phyloP scores from a whole-genome alignment of 257 asterid species.

The Apocynum venetum region DNA sequence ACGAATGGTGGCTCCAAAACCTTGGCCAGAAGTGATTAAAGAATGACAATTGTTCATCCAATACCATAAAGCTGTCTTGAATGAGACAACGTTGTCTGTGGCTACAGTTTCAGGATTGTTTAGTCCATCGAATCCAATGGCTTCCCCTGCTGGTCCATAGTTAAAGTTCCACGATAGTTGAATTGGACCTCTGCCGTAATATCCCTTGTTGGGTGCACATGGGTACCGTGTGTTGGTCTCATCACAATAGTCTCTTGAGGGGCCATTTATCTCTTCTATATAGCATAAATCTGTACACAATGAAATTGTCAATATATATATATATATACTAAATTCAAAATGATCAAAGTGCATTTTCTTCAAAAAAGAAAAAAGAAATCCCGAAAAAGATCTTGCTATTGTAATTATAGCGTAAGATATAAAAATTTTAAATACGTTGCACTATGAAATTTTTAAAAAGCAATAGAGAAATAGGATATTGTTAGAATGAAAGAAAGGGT shows the following conservation, averaged over 20 bases:
- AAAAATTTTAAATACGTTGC: too few relatives aligned
- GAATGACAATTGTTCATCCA: constrained; percentile 18
- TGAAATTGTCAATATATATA: too few relatives aligned
- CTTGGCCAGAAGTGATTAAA: constrained; percentile 12
- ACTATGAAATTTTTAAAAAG: too few relatives aligned
- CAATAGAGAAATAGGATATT: too few relatives aligned
- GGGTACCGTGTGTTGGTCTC: constrained; percentile 1
- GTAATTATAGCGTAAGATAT: too few relatives aligned
- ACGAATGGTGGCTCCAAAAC: constrained; percentile 11
- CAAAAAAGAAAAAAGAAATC: too few relatives aligned
- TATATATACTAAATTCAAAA: too few relatives aligned
- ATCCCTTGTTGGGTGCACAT: constrained; percentile 10
- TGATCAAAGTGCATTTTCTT: too few relatives aligned
- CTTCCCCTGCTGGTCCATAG: constrained; percentile 11
- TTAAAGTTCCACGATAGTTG: constrained; percentile 15
- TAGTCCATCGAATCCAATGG: constrained; percentile 1
- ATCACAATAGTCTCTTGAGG: constrained; percentile 10
- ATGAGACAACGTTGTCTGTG: not conserved
- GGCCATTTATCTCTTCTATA: constrained; percentile 7
- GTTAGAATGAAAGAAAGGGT: too few relatives aligned
- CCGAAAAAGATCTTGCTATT: too few relatives aligned
- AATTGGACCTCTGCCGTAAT: constrained; percentile 15
- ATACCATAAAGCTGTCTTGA: constrained; percentile 17
- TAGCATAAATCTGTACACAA: constrained; percentile 10
- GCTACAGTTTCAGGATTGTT: constrained; percentile 6